Conservation (phyloP, 2,329 filamentous ascomycete species). For the Fusarium sp. region DNA sequence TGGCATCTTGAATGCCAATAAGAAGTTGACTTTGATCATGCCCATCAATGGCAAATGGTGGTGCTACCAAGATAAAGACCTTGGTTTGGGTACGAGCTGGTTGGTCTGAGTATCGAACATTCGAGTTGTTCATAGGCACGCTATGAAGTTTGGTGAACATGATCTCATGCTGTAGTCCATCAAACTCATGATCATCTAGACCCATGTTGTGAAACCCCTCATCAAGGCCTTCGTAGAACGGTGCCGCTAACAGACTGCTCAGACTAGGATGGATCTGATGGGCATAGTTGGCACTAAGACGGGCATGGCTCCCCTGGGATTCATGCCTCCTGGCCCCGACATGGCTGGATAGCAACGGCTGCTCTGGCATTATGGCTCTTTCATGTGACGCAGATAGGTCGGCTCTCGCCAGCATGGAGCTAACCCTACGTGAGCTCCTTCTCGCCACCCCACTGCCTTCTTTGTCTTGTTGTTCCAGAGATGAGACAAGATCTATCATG, state of each 20-base stretch:
- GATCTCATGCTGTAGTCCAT: conserved; percentile 78
- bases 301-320: conserved; percentile 67
- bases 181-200: conserved; percentile 76
- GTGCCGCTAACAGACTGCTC: conserved; percentile 74
- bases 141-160: conserved; percentile 76
- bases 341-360: conserved; percentile 55
- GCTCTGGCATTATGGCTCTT: conserved; percentile 81
- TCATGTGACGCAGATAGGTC: conserved; percentile 90
- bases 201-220: conserved; percentile 79
- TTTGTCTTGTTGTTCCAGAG: conserved; percentile 75
- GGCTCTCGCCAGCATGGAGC: conserved; percentile 87
- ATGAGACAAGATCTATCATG: conserved; percentile 73
- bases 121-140: conserved; percentile 70
- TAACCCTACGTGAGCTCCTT: conserved; percentile 80
- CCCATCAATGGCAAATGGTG: conserved; percentile 65
- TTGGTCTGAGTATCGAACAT: conserved; percentile 68
- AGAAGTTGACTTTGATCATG: conserved; percentile 66
- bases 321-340: conserved; percentile 71
- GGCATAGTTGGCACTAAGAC: conserved; percentile 55
- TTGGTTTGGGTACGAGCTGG: conserved; percentile 66
- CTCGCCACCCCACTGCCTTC: conserved; percentile 63
- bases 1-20: conserved; percentile 76
- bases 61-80: conserved; percentile 75
- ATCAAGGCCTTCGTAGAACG: conserved; percentile 76
- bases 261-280: conserved; percentile 62